Base-by-base conservation (phyloP, 306 rosid genomes). In the Vigna nakashimae region DNA sequence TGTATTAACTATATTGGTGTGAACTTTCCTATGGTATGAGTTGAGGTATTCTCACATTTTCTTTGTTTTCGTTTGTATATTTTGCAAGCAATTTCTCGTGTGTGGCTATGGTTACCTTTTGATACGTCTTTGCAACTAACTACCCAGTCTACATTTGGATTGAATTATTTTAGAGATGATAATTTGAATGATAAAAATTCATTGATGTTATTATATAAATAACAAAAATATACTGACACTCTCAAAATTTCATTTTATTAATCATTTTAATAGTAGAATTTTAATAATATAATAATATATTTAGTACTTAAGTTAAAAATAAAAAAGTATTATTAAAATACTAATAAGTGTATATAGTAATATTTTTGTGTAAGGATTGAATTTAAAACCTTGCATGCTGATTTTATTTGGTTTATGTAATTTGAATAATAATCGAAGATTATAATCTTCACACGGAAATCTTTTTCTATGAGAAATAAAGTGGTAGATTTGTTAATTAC, bases 1-100 rank as follows among this genome's bases (percentile, higher is more conserved):
- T 82, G 89, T 62, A 69, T 46, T 58, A 52, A 28, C 30, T 40
- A 76, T 66, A 79, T 45, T 86, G 80, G 78, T 62, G 49, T 60
- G 77, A 74, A 82, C 66, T 79, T 78, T 64, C 80, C 68, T 43
- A 77, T 65, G 57, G 59, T 62, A 50, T 38, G 48, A 50, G 52
- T 26, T 38, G 66, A 56, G 68, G 51, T 28, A 17, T 32, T 73
- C 30, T 8, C 53, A 63, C 53, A 22, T 49, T 76, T 13, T 59
- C 63, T 49, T 60, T 3, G 12, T 42, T 75, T 75, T 46, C 60
- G 49, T 46, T 40, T 34, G 4, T 15, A 10, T 13, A 1, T 30
- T 30, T 18, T 7, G 46, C 2, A 28, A 60, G 43, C 43, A 60
- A 15, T 28, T 60, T 11, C 68, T 34, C 24, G 0, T 60, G 66